These are phyloP conservation scores for Coemansia sp. DNA, from an alignment of 192 early-diverging fungal species.

Conservation along the genomic window DNA sequence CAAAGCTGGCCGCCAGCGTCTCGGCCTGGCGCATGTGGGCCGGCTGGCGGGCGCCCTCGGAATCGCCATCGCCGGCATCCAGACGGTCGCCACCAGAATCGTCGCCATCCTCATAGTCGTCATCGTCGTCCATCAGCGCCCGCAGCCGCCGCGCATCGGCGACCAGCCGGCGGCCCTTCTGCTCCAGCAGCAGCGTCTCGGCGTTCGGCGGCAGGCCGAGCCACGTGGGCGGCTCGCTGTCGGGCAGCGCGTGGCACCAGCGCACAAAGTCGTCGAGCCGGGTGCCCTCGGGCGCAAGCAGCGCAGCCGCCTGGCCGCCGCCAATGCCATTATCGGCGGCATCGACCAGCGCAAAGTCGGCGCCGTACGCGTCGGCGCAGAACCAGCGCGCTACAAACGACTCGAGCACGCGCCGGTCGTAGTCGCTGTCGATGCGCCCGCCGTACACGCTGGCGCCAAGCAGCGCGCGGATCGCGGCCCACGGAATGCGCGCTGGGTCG, in stretches of 20 bases:
- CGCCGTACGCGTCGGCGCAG: conserved; percentile 72
- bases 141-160: conserved; percentile 84
- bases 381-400: conserved; percentile 86
- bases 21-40: conserved; percentile 74
- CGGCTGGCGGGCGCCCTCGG: conserved; percentile 26
- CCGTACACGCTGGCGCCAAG: conserved; percentile 92
- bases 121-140: conserved; percentile 75
- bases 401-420: conserved; percentile 84
- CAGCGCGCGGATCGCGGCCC: conserved; percentile 86
- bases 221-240: conserved; percentile 95
- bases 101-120: not conserved
- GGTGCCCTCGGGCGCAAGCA: conserved; percentile 86
- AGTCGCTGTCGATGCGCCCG: conserved; percentile 92
- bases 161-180: conserved; percentile 78
- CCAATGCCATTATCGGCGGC: not conserved
- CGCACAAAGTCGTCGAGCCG: conserved; percentile 79
- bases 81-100: conserved; percentile 14
- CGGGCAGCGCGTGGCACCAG: conserved; percentile 87
- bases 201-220: conserved; percentile 92
- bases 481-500: conserved; percentile 92
- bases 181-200: conserved; percentile 83
- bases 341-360: conserved; percentile 76
- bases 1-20: conserved; percentile 60
- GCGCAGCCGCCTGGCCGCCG: conserved; percentile 21
- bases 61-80: no score